A percentile compares a stretch with the other conserved stretches of the same genome.
These are phyloP conservation scores for Glonium stellatum DNA, from an alignment of 495 filamentous ascomycete genomes.

Conservation along the genomic window DNA sequence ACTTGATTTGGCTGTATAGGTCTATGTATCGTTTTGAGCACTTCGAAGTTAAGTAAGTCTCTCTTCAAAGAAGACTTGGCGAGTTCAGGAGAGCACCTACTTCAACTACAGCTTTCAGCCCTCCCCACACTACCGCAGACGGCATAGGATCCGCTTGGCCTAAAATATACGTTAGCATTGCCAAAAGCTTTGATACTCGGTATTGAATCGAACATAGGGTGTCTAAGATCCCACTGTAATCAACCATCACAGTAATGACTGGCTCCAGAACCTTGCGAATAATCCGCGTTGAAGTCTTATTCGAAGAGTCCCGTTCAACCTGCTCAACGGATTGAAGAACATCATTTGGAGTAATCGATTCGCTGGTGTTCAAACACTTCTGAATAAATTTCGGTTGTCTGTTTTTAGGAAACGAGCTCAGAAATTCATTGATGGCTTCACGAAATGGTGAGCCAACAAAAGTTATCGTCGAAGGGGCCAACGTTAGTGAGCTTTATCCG, in stretches of 20 bases:
- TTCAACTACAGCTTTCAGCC: constrained; percentile 1
- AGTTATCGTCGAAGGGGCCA: not conserved
- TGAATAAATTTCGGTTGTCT: not conserved
- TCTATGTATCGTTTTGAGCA: constrained; percentile 3
- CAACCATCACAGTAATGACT: not conserved
- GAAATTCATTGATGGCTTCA: not conserved
- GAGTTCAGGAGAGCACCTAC: not conserved
- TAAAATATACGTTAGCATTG: not conserved
- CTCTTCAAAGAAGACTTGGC: not conserved
- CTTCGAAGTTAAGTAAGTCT: not conserved
- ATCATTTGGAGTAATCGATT: not conserved
- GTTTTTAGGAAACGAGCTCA: not conserved
- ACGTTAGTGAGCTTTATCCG: not conserved
- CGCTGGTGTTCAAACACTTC: not conserved
- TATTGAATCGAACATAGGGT: not conserved
- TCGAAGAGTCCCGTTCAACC: not conserved
- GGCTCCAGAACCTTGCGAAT: not conserved
- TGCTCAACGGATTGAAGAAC: not conserved
- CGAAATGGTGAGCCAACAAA: not conserved
- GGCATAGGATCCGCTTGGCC: constrained; percentile 6
- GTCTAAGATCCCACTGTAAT: constrained; percentile 5
- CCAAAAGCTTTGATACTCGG: not conserved
- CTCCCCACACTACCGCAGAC: constrained; percentile 3
- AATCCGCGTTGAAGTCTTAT: not conserved
- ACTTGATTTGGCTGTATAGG: not conserved